Evolutionary conservation across 768 basidiomycete species (phyloP), one percentile per base, ranked within the genome.

Genomic region (Glaciozyma antarctica): DNA sequence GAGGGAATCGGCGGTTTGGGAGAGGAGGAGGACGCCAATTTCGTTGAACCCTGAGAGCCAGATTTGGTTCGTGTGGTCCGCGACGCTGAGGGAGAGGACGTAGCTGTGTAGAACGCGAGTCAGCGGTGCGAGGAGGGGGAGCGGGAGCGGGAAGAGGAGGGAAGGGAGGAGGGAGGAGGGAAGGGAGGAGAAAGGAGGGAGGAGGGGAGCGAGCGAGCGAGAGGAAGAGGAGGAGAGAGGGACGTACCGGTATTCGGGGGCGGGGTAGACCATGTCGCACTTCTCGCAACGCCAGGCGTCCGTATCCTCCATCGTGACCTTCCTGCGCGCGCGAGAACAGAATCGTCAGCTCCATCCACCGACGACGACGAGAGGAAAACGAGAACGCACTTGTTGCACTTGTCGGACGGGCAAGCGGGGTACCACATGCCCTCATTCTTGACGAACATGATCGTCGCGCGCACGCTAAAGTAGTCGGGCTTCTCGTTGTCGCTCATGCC

Each of bases 31-130:
- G 60, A 84, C 76, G 7, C 91, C 95, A 43, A 87, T 84, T 9
- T 98, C 94, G 75, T 99, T 94, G 81, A 99, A 99, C 5, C 88
- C 90, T 68, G 89, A 88, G 53, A 97, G 79, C 94, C 94, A 98
- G 22, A 85, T 82, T 76, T 93, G 89, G 26, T 85, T 86, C 22
- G 90, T 88, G 78, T 85, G 83, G 76, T 99, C 95, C n/a, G 89
- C 83, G 3, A 90, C 86, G 55, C 88, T 88, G 79, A 95, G 81
- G 47, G 85, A 82, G 69, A 98, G 81, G 73, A 94, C 85, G 74
- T 80, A 80, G 67, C 79, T 80, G 67, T 15, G 45, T 38, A 9
- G 34, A 43, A 9, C 17, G 32, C 32, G 32, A 1, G 22, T 21
- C 24, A 44, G 34, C 9, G n/a, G n/a, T n/a, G n/a, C n/a, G n/a